A percentile compares a stretch with the other conserved stretches of the same genome.
Evolutionary conservation across 192 early-diverging fungal species (phyloP).

Genomic region (Backusella liffmaniae): DNA sequence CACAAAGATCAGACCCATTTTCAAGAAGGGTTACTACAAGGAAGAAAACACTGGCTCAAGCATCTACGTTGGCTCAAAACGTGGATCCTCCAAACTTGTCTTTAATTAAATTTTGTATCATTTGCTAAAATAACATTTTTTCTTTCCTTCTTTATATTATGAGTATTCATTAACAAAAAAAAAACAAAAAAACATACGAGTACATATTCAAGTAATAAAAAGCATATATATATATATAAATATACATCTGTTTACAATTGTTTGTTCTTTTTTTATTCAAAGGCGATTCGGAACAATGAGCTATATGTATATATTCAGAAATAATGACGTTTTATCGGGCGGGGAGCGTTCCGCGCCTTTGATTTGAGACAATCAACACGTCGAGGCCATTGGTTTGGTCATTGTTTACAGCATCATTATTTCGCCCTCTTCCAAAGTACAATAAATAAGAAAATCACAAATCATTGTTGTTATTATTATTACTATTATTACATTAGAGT

Average conservation of each 20-base stretch:
- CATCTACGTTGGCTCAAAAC: conserved; percentile 14
- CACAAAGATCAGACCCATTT: conserved; percentile 23
- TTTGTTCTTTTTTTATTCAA: neutral
- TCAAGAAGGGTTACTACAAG: conserved; percentile 31
- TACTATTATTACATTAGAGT: no score
- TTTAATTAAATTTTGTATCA: conserved; percentile 10
- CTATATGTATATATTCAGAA: no score
- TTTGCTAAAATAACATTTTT: neutral
- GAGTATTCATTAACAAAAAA: neutral
- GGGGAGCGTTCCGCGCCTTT: neutral
- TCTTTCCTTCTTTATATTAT: neutral
- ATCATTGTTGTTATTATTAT: no score
- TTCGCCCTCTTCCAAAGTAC: neutral
- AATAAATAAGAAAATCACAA: no score
- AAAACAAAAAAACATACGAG: neutral
- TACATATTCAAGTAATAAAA: neutral
- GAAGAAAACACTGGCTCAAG: conserved; percentile 3
- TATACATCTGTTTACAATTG: neutral
- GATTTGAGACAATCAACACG: neutral
- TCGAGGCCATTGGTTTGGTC: neutral
- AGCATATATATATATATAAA: neutral
- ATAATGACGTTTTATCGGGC: no score
- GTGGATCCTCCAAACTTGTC: conserved; percentile 16
- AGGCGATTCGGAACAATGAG: no score
- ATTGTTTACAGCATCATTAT: neutral